phyloP scores from a whole-genome alignment of 148 eudicot genomes.

The Rhododendron mucronatum region DNA sequence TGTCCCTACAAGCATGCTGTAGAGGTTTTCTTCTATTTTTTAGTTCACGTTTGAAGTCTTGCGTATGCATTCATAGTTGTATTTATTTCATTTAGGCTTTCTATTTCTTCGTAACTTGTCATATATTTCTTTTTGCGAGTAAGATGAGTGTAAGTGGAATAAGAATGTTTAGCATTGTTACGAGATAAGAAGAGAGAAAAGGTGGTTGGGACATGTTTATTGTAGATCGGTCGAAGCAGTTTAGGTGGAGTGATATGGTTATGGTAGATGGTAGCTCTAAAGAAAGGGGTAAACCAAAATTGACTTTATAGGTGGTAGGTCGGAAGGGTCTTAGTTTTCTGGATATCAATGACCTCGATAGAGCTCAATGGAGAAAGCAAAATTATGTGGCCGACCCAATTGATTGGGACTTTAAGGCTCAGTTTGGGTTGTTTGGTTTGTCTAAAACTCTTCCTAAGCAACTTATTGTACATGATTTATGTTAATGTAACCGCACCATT shows the following conservation, averaged over 20 bases:
- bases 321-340: background rate
- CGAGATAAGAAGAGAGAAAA: background rate
- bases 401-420: background rate
- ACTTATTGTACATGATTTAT: background rate
- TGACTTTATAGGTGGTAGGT: background rate
- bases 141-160: background rate
- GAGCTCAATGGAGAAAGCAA: background rate
- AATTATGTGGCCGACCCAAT: background rate
- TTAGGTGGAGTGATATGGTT: background rate
- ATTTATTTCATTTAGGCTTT: background rate
- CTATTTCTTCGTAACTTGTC: background rate
- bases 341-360: background rate
- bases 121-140: background rate
- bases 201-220: background rate
- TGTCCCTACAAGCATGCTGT: conserved; percentile 78
- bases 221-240: background rate
- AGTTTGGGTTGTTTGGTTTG: background rate
- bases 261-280: background rate
- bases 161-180: background rate
- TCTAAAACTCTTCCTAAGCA: background rate
- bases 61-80: background rate
- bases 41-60: background rate
- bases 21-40: conserved; percentile 45
- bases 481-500: background rate
- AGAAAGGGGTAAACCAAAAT: background rate